Evolutionary conservation across 192 early-diverging fungal genomes (phyloP).

Genomic region (Mortierella hygrophila): DNA sequence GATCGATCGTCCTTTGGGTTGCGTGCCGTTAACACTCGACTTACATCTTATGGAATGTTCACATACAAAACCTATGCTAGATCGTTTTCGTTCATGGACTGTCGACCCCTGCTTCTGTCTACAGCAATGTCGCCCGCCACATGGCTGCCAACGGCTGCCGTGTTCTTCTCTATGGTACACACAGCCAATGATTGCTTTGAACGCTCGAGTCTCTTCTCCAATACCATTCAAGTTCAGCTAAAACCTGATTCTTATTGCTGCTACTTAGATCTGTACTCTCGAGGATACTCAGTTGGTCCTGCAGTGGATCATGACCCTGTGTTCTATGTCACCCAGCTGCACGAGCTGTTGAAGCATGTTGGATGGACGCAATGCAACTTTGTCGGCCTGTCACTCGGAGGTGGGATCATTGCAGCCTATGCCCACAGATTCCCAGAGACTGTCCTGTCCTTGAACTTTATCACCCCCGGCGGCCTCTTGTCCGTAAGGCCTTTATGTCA

Average conservation of each 20-base stretch:
- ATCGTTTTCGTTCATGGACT: constrained; percentile 51
- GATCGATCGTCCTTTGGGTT: background rate
- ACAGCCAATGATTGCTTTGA: background rate
- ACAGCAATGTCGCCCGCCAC: constrained; percentile 24
- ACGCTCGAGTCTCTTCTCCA: background rate
- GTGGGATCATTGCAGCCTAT: constrained; percentile 40
- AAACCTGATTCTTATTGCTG: background rate
- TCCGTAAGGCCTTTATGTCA: constrained; percentile 2
- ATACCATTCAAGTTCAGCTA: background rate
- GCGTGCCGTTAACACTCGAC: background rate
- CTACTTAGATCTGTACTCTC: constrained; percentile 38
- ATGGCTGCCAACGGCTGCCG: constrained; percentile 44
- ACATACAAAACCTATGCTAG: background rate
- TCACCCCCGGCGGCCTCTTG: constrained; percentile 52
- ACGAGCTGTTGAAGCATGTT: constrained; percentile 41
- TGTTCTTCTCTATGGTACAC: constrained; percentile 43
- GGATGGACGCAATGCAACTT: constrained; percentile 45
- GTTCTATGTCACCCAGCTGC: constrained; percentile 49
- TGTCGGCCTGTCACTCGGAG: constrained; percentile 53
- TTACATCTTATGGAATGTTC: background rate
- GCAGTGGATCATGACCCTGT: constrained; percentile 33
- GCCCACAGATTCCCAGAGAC: constrained; percentile 43
- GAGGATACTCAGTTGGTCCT: constrained; percentile 49
- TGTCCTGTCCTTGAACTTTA: constrained; percentile 42
- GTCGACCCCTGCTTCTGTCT: constrained; percentile 44